Percentiles rank a stretch among this genome's conserved stretches.
Evolutionary conservation across 306 rosid genomes (phyloP).

Genomic region (Castanea crenata): DNA sequence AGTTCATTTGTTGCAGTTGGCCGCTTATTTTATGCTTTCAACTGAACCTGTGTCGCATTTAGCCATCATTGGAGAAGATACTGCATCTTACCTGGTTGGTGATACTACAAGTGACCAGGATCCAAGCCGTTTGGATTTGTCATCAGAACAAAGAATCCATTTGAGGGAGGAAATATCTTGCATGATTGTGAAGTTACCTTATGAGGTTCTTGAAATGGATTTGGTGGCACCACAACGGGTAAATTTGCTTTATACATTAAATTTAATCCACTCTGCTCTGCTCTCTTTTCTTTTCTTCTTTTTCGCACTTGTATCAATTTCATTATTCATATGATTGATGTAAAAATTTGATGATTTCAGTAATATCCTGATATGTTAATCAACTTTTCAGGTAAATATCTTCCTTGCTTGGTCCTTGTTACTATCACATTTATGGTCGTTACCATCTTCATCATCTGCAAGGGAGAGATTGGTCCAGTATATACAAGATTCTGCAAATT

Average conservation of each 20-base stretch:
- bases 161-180: constrained; percentile 71
- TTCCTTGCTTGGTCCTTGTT: constrained; percentile 92
- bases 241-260: constrained; percentile 27
- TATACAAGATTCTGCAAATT: constrained; percentile 72
- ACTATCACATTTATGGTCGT: constrained; percentile 72
- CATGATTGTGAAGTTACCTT: constrained; percentile 67
- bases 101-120: constrained; percentile 50
- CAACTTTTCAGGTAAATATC: constrained; percentile 57
- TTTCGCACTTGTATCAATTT: constrained; percentile 11
- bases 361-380: background rate
- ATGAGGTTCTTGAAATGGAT: constrained; percentile 64
- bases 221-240: constrained; percentile 68
- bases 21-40: constrained; percentile 78
- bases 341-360: background rate
- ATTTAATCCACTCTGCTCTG: constrained; percentile 6
- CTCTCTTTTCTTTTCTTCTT: constrained; percentile 9
- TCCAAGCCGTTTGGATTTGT: constrained; percentile 42
- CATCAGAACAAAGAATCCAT: constrained; percentile 52
- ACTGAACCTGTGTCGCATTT: constrained; percentile 62
- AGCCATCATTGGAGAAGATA: constrained; percentile 63
- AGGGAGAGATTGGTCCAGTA: constrained; percentile 84
- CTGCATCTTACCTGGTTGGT: constrained; percentile 39
- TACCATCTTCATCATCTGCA: constrained; percentile 75
- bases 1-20: constrained; percentile 66
- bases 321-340: background rate